These are phyloP conservation scores for Centrapalus pauciflorus DNA, from an alignment of 129 eudicot genomes.

Conservation along the genomic window DNA sequence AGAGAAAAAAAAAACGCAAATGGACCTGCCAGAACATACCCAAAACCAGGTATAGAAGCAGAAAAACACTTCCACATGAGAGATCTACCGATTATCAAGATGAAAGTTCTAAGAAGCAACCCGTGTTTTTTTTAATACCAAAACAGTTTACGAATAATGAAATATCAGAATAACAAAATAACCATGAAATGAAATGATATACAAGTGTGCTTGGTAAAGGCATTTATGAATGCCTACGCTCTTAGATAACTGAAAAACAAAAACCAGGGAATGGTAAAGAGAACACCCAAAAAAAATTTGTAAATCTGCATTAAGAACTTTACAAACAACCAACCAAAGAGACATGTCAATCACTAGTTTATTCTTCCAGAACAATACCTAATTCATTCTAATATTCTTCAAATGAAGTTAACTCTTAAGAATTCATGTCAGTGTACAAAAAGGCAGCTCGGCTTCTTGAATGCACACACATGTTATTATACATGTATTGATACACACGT, in stretches of 20 bases:
- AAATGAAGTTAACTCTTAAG: neutral
- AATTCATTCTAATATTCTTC: neutral
- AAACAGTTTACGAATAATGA: neutral
- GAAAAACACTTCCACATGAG: neutral
- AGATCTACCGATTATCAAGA: neutral
- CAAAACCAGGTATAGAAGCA: neutral
- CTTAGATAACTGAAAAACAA: neutral
- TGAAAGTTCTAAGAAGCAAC: neutral
- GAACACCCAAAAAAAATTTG: neutral
- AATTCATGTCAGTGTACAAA: neutral
- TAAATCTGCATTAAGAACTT: neutral
- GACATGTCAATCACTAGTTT: neutral
- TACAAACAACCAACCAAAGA: too few relatives aligned
- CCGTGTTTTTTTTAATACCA: neutral
- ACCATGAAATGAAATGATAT: neutral
- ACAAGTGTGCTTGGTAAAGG: neutral
- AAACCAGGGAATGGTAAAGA: neutral
- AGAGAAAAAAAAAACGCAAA: neutral
- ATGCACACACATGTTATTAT: too few relatives aligned
- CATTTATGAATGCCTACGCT: neutral
- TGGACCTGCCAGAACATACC: neutral
- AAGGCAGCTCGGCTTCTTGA: neutral
- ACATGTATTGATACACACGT: neutral
- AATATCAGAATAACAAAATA: neutral
- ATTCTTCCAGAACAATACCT: neutral